Evolutionary conservation across 805 yeast species (phyloP).

Genomic region (Cyberlindnera japonica): DNA sequence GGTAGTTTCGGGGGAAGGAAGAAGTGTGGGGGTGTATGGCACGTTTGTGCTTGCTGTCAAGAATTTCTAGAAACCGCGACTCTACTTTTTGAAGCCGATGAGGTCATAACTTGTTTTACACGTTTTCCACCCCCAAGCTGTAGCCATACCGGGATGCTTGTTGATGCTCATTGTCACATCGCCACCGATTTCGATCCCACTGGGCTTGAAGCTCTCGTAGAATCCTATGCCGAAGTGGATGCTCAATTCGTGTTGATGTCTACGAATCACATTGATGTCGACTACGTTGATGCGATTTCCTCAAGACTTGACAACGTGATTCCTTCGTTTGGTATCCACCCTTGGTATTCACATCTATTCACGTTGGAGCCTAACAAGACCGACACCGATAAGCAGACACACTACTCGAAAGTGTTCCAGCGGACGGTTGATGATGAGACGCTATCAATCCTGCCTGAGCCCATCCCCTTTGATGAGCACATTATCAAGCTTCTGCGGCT

Average conservation of each 20-base stretch:
- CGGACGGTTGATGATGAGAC: slow-evolving; percentile 35
- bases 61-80: not conserved
- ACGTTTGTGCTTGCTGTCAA: not conserved
- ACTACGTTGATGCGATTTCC: slow-evolving; percentile 25
- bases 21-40: not conserved
- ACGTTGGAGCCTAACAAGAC: slow-evolving; percentile 22
- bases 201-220: slow-evolving; percentile 1
- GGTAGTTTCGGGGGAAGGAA: too few species aligned
- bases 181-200: slow-evolving; percentile 14
- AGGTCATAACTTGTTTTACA: too few species aligned
- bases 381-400: slow-evolving; percentile 38
- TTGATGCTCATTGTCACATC: slow-evolving; percentile 38
- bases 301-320: slow-evolving; percentile 22
- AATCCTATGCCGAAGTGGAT: slow-evolving; percentile 5
- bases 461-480: slow-evolving; percentile 40
- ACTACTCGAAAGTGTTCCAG: slow-evolving; percentile 52
- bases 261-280: slow-evolving; percentile 39
- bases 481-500: slow-evolving; percentile 24
- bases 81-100: too few species aligned
- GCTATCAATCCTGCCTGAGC: slow-evolving; percentile 55
- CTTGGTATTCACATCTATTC: slow-evolving; percentile 82
- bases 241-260: slow-evolving; percentile 40
- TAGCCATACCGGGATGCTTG: slow-evolving; percentile 6
- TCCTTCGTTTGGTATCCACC: slow-evolving; percentile 77
- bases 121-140: too few species aligned